These are phyloP conservation scores for Grosmannia huntii DNA, from an alignment of 2,329 filamentous ascomycete species.

Conservation along the genomic window DNA sequence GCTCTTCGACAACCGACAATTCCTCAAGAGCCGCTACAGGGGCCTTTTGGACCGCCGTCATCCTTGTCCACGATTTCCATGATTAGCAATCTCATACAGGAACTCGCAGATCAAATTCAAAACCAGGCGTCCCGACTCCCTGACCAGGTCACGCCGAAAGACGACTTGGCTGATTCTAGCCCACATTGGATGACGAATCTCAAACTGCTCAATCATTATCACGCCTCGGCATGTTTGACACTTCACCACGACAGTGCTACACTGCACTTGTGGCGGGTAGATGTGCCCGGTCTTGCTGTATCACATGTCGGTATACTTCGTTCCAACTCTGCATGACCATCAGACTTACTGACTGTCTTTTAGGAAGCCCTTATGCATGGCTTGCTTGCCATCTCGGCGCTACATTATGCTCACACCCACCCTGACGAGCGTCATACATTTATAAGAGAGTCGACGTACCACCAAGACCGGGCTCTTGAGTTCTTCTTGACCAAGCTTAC, in stretches of 20 bases:
- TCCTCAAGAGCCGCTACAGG: neutral
- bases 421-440: neutral
- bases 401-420: neutral
- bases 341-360: neutral
- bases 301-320: neutral
- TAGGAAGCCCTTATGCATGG: conserved; percentile 1
- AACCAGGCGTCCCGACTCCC: neutral
- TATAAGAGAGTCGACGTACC: neutral
- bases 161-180: neutral
- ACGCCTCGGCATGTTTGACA: neutral
- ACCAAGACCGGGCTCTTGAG: neutral
- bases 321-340: neutral
- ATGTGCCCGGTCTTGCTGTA: neutral
- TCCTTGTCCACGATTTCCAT: neutral
- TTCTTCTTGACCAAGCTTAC: neutral
- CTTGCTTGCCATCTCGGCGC: neutral
- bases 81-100: neutral
- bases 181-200: conserved; percentile 1
- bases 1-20: neutral
- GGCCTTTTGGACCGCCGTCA: neutral
- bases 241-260: conserved; percentile 1
- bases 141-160: neutral
- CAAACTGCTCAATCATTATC: neutral
- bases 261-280: neutral
- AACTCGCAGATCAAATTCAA: neutral